Evolutionary conservation across 1,139 yeast species (phyloP), one percentile per base, ranked within the genome.

Genomic region (Magnusiomyces suaveolens): DNA sequence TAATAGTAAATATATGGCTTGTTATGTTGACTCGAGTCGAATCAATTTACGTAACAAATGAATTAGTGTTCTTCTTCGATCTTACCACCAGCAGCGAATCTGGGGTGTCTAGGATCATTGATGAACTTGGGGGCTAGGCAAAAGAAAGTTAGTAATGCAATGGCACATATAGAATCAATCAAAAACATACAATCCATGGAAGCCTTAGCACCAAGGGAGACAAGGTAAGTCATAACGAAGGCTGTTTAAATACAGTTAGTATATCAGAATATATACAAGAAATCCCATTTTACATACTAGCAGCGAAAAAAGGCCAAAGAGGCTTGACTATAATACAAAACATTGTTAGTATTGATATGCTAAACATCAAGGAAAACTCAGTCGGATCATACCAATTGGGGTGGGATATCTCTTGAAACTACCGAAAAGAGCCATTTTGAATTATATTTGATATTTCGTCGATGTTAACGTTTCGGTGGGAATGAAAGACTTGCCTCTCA

Each of bases 51-150:
- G 8, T 47, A 2, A 36, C 14, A 25, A 46, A 47, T 33, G 48
- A 23, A 39, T 48, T 59, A 61, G 61, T 75, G 63, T 67, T 75
- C 57, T 82, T 82, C 60, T 66, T 56, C 56, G 21, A 52, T 43
- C 55, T 75, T 75, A 62, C 76, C 82, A 68, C 83, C 83, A 64
- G 75, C 73, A 57, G 72, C 73, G 67, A 81, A 81, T 72, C 85
- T 78, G 69, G 88, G 89, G 75, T 83, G 82, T 74, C 87, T 82
- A 72, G 89, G 89, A 72, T 83, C 88, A 71, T 83, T 82, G 72
- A 79, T 76, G 75, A 79, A 83, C 71, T 82, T 87, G 56, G n/a
- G n/a, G n/a, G n/a, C n/a, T 74, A 75, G 56, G 69, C 66, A 63
- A 60, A 12, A 47, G 16, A 14, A 20, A 16, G 43, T 36, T 47